Evolutionary conservation across 768 basidiomycete genomes (phyloP), one percentile per base, ranked within the genome.

Genomic region (Artomyces pyxidatus): DNA sequence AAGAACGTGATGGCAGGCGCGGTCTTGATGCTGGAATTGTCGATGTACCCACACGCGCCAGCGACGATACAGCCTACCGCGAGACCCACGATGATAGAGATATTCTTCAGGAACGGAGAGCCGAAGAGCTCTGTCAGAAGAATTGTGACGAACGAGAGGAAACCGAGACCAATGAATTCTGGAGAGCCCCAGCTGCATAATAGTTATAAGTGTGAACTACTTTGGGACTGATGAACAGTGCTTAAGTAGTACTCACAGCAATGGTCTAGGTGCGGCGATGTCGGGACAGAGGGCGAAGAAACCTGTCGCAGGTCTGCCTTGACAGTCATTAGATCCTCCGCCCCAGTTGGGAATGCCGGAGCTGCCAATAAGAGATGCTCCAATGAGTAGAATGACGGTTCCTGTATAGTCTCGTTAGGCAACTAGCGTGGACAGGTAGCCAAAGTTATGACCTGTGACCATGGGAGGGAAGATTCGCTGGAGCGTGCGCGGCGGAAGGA

Each of bases 151-250:
- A 91, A 92, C 0, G 83, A 83, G 25, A 92, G 71, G 73, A 94
- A 92, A 0, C 90, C 90, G 22, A 94, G 76, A 3, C 90, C 89
- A 41, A 91, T 84, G 67, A 88, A 88, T 59, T 89, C 76, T 0
- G 89, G 82, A 0, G 83, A 83, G 8, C 86, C 89, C 85, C 86
- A 92, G 5, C 78, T 80, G 52, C 14, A 14, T 25, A 22, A 27
- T 6, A 7, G 16, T 38, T 23, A 23, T 32, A 44, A 7, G 43
- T 19, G n/a, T 19, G 40, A 4, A 6, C 6, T 14, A 42, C 17
- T 14, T 4, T 14, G 40, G 3, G 40, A 41, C 40, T n/a, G n/a
- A n/a, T n/a, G n/a, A n/a, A n/a, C 4, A 41, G 17, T 21, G 4
- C 8, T 32, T 11, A 28, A 11, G 5, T 25, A 22, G 16, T 14